phyloP scores from a whole-genome alignment of 305 asterid genomes.

The Solanum hybrid region DNA sequence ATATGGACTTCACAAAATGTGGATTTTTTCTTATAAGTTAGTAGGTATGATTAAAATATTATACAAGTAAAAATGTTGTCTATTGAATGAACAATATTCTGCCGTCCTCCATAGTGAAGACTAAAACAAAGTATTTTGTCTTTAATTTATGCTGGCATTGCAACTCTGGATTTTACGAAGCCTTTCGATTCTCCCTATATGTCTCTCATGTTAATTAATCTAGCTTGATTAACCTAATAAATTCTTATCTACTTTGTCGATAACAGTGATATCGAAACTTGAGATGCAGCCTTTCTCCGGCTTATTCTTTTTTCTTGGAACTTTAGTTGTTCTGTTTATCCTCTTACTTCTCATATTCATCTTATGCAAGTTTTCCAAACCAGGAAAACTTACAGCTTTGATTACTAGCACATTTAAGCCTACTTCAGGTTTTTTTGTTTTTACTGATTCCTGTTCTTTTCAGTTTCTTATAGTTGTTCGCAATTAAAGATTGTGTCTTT shows the following conservation, averaged over 20 bases:
- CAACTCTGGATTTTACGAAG: not conserved
- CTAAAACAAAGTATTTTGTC: not conserved
- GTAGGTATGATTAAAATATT: not conserved
- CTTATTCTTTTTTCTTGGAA: slow-evolving; percentile 42
- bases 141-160: not conserved
- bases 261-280: slow-evolving; percentile 26
- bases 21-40: not conserved
- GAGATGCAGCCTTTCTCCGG: slow-evolving; percentile 23
- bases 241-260: not conserved
- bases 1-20: not conserved
- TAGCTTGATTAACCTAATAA: not conserved
- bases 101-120: not conserved
- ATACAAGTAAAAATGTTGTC: not conserved
- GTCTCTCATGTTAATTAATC: not conserved
- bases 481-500: not conserved
- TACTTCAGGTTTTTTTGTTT: slow-evolving; percentile 7
- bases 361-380: slow-evolving; percentile 30
- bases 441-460: not conserved
- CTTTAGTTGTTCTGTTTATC: slow-evolving; percentile 28
- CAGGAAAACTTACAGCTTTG: slow-evolving; percentile 14
- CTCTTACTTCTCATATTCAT: slow-evolving; percentile 31
- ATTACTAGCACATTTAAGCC: slow-evolving; percentile 15
- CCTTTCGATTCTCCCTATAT: not conserved
- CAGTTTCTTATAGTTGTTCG: not conserved
- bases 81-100: not conserved